Evolutionary conservation across 306 rosid species (phyloP), one percentile per base, ranked within the genome.

Genomic region (Albizia julibrissin): DNA sequence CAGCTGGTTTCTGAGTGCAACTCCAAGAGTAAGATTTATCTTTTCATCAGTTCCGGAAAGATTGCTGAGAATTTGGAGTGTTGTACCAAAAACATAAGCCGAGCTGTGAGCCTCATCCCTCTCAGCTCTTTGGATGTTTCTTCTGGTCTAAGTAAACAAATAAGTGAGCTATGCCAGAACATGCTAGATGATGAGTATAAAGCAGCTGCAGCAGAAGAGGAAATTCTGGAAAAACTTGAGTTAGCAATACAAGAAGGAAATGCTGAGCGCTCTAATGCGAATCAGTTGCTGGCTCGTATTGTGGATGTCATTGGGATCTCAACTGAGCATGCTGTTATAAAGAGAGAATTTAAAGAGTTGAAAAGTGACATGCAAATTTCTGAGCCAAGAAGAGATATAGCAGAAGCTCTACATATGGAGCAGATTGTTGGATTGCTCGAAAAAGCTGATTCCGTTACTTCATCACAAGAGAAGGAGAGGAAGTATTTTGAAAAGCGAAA

Each of bases 271-370:
- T 84, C 85, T 0, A 56, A 52, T 31, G 84, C 74, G 8, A 88
- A 82, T 74, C 69, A 58, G 58, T 85, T 85, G 89, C 84, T 91
- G 62, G 37, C 73, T 80, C 69, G 66, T 43, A 76, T 87, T 72
- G 86, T 86, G 37, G 87, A 84, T 80, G 84, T 85, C 21, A 80
- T 89, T 78, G 91, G 89, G 75, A 83, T 86, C 79, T 87, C 92
- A 10, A 75, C 39, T 24, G 89, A 85, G 24, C 85, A 86, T 50
- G 72, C 62, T 58, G 80, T 73, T 43, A 58, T 89, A 78, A 88
- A 83, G 81, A 81, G 83, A 82, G 92, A 86, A 67, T 77, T 87
- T 5, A 79, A 86, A 73, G 90, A 87, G 44, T 84, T 89, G 75
- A 89, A 56, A 79, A 68, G 82, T 49, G 91, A 91, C 56, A 76